These are phyloP conservation scores for Truncatella angustata DNA, from an alignment of 2,329 filamentous ascomycete genomes.

Conservation along the genomic window DNA sequence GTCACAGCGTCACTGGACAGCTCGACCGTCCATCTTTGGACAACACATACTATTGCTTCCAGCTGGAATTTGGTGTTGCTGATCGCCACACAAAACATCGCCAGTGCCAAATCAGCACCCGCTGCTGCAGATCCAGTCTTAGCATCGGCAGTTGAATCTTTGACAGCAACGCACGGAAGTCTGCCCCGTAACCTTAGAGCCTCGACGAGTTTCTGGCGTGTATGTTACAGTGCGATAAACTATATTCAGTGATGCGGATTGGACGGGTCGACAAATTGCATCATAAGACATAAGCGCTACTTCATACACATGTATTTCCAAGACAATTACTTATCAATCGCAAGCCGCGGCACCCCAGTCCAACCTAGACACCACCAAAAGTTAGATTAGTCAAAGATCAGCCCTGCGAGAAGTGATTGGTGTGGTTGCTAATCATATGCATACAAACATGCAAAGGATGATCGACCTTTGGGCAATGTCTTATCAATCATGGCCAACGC, in stretches of 20 bases:
- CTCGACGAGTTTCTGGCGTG: neutral
- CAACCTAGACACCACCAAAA: neutral
- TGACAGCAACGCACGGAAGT: slow-evolving; percentile 4
- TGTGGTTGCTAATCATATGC: too few species aligned
- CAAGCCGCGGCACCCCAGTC: neutral
- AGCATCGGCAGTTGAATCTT: slow-evolving; percentile 7
- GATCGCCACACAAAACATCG: slow-evolving; percentile 6
- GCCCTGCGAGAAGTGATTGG: neutral
- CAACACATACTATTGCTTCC: neutral
- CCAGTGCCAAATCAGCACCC: neutral
- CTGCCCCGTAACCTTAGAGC: neutral
- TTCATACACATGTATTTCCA: too few species aligned
- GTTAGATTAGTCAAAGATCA: neutral
- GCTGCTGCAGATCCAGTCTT: neutral
- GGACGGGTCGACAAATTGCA: slow-evolving; percentile 1
- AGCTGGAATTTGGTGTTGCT: neutral
- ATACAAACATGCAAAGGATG: neutral
- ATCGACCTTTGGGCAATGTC: neutral
- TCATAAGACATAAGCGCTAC: slow-evolving; percentile 7
- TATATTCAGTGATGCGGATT: neutral
- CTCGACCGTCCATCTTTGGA: neutral
- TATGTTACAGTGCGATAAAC: neutral
- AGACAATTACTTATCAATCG: neutral
- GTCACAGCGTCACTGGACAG: too few species aligned
- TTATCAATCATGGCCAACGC: neutral